These are phyloP conservation scores for Cardamine chenopodiifolia DNA, from an alignment of 345 rosid genomes.

Conservation along the genomic window DNA sequence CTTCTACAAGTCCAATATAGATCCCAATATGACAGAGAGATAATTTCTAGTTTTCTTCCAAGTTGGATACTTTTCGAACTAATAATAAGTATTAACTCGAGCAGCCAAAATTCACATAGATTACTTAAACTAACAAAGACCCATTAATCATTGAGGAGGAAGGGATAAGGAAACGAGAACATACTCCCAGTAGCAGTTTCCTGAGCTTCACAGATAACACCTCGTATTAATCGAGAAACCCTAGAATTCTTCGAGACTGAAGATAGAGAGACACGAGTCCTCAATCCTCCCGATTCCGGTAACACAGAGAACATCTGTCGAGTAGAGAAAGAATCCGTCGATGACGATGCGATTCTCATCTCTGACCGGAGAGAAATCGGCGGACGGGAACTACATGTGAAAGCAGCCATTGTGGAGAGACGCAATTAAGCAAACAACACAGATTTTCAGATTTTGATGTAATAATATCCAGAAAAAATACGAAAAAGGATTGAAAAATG, in stretches of 20 bases:
- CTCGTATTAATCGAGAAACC: slow-evolving; percentile 43
- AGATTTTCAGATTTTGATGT: neutral
- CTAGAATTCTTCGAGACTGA: slow-evolving; percentile 38
- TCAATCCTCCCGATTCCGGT: slow-evolving; percentile 53
- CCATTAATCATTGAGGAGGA: slow-evolving; percentile 1
- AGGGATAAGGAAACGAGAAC: slow-evolving; percentile 26
- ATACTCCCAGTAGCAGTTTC: slow-evolving; percentile 53
- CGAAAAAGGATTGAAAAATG: neutral
- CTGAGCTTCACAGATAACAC: slow-evolving; percentile 60
- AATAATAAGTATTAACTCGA: neutral
- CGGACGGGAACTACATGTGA: slow-evolving; percentile 39
- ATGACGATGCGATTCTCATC: slow-evolving; percentile 22
- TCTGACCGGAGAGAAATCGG: slow-evolving; percentile 44
- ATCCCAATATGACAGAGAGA: neutral
- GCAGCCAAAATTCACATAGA: neutral
- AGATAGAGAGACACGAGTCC: slow-evolving; percentile 45
- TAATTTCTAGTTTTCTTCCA: neutral
- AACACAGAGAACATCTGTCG: slow-evolving; percentile 34
- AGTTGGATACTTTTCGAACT: neutral
- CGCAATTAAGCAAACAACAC: slow-evolving; percentile 1
- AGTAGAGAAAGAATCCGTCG: slow-evolving; percentile 29
- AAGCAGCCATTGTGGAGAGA: slow-evolving; percentile 47
- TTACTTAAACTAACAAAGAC: neutral
- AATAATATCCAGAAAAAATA: slow-evolving; percentile 26
- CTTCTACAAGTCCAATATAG: neutral